Conservation (phyloP, 345 rosid species). For the thale cress (Arabidopsis thaliana) region TAIR10.1 NC_003071.7:14702001-14702500, state of each 20-base stretch:
- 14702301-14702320: background rate
- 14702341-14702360: background rate
- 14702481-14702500: background rate
- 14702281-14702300: background rate
- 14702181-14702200: background rate
- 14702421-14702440: background rate
- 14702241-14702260: background rate
- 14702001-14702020: too few relatives aligned
- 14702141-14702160: too few relatives aligned
- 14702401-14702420: background rate
- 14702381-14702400: background rate
- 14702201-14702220: background rate
- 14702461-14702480: background rate
- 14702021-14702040: too few relatives aligned
- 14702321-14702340: background rate
- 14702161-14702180: too few relatives aligned
- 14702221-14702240: background rate
- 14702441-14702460: conserved; percentile 1
- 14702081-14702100: too few relatives aligned
- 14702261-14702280: background rate
- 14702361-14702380: background rate
- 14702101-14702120: too few relatives aligned
- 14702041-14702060: too few relatives aligned
- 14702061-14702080: too few relatives aligned
- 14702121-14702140: background rate